Evolutionary conservation across 208 protist genomes (phyloP), one percentile per base, ranked within the genome.

Genomic region (Crithidia expoeki): DNA sequence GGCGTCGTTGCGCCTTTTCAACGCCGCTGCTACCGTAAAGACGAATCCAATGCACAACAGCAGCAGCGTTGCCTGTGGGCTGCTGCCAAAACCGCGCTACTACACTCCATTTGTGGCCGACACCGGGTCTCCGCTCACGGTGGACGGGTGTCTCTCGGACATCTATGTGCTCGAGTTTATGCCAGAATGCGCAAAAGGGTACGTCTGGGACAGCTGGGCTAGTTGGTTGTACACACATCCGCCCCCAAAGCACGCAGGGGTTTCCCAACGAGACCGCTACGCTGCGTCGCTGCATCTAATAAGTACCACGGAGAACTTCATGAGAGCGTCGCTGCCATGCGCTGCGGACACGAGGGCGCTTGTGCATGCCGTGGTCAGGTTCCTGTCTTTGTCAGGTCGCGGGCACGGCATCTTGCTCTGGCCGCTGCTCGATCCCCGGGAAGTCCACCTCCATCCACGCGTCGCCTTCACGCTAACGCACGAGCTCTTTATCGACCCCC

Each of bases 101-200:
- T 84, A 84, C 60, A 51, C 68, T 6, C 79, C 79, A 23, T 40
- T 52, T 6, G 69, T 80, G 10, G 57, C 33, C 1, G 50, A 74
- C 23, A 66, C 68, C n/a, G 65, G 73, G 10, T 36, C 55, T 0
- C 64, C 74, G 19, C 68, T 84, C 21, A 53, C 55, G 16, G 49
- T 46, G n/a, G 50, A 73, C 23, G 66, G 67, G 14, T 82, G 74
- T 47, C 53, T 88, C 2, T 74, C 75, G 1, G 79, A 84, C 49
- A 65, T 88, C 5, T 88, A 76, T 33, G 83, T 88, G 38, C 33
- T 88, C 7, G 79, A 84, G 56, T 77, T 83, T 47, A 16, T 70
- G 33, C 32, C 62, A n/a, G 51, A 46, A 1, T 23, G 4, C 21
- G 34, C 19, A 19, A 12, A 4, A 32, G 46, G 49, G 3, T 0